These are phyloP conservation scores for Trapa incisa DNA, from an alignment of 345 rosid genomes.

Conservation along the genomic window DNA sequence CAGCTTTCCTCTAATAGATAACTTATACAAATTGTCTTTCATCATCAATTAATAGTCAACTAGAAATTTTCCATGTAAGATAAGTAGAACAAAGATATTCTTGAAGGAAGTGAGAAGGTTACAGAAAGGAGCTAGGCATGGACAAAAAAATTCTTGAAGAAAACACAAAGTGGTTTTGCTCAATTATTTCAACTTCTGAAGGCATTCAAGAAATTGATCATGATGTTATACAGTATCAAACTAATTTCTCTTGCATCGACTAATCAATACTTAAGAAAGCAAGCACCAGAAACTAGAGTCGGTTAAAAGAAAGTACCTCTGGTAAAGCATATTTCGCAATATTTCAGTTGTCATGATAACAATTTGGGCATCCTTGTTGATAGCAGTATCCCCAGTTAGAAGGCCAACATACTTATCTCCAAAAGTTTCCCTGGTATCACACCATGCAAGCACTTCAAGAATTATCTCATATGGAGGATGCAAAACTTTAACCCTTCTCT, in stretches of 20 bases:
- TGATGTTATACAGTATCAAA: neutral
- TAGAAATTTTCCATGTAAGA: neutral
- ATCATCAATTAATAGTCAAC: neutral
- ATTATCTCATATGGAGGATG: neutral
- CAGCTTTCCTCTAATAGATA: constrained; percentile 8
- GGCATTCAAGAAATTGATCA: neutral
- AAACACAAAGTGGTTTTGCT: neutral
- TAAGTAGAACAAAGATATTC: neutral
- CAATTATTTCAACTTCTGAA: neutral
- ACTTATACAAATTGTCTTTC: neutral
- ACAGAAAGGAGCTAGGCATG: neutral
- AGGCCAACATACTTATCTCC: constrained; percentile 84
- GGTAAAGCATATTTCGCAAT: constrained; percentile 89
- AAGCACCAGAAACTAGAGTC: neutral
- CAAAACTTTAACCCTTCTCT: neutral
- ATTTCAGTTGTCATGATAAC: constrained; percentile 94
- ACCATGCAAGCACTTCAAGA: neutral
- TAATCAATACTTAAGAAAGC: neutral
- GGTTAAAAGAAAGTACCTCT: constrained; percentile 35
- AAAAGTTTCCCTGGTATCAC: constrained; percentile 55
- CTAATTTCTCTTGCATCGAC: neutral
- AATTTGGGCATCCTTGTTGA: constrained; percentile 79
- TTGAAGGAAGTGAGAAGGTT: neutral
- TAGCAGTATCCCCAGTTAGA: constrained; percentile 81
- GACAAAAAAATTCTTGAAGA: neutral